Evolutionary conservation across 2,329 filamentous ascomycete species (phyloP), one percentile per base, ranked within the genome.

Genomic region (Amauroascus verrucosus): DNA sequence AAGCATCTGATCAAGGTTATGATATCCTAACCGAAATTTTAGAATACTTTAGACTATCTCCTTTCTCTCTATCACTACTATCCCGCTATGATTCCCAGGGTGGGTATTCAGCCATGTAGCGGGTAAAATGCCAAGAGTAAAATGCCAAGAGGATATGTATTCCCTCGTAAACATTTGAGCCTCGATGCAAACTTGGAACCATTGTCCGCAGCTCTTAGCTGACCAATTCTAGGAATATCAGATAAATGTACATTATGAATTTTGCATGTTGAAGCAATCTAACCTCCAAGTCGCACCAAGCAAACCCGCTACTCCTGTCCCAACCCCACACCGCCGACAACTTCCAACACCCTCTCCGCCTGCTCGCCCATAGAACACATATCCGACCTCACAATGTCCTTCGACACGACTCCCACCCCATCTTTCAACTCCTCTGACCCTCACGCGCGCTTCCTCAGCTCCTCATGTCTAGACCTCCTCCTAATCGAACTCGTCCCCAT

Each of bases 401-500:
- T 88, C 73, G 85, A 89, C 59, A 72, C 81, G 43, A 52, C 50
- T 18, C 77, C 83, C 44, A 75, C 82, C 63, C 83, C 83, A 1
- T 81, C 82, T 13, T 84, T 81, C 74, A 85, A 84, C 69, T 75
- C 82, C 55, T 79, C 78, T 59, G 88, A 95, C 70, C 85, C 87
- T 35, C 77, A 77, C 56, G 85, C 86, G 55, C 81, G 82, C 56
- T 86, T 90, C 72, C 77, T 96, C 62, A 85, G 81, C 72, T 82
- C 85, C 54, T 93, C 91, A 46, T 89, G 86, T 67, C 82, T 98
- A 63, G 93, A 98, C 71, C 85, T 98, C 62, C 81, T 98, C 54
- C 81, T 98, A 62, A 97, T 97, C 67, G 93, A 98, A 74, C 81
- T 98, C 53, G 93, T 98, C 14, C 93, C 93, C 37, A 85, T 97